These are phyloP conservation scores for Protea cynaroides DNA, from an alignment of 164 flowering plant genomes.

Conservation along the genomic window DNA sequence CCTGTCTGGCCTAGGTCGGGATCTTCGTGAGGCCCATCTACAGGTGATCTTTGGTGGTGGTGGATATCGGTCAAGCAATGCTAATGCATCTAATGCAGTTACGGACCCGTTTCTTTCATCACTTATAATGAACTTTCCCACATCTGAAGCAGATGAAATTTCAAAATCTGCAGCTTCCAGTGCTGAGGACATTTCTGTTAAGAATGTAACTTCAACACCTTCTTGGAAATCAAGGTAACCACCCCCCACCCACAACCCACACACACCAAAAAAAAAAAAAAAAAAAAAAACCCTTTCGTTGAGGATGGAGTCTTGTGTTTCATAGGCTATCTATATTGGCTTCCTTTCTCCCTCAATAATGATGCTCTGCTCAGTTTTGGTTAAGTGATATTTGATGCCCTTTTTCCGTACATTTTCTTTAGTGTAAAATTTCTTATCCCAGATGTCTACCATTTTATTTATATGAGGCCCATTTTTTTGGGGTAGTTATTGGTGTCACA, in stretches of 20 bases:
- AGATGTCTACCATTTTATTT: no score
- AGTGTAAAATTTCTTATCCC: no score
- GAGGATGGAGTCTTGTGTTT: background rate
- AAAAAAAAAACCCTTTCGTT: no score
- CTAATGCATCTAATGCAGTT: slow-evolving; percentile 38
- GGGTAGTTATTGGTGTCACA: no score
- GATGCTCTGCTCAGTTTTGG: no score
- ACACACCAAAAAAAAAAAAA: no score
- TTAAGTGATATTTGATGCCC: no score
- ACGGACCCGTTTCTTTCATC: slow-evolving; percentile 78
- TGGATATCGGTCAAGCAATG: slow-evolving; percentile 49
- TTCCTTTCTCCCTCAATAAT: background rate
- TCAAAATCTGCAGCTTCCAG: slow-evolving; percentile 53
- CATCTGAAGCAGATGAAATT: slow-evolving; percentile 68
- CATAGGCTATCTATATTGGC: background rate
- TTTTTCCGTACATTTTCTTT: no score
- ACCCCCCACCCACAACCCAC: no score
- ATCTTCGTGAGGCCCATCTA: slow-evolving; percentile 88
- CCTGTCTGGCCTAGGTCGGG: slow-evolving; percentile 67
- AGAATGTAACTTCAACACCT: slow-evolving; percentile 29
- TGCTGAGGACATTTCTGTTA: slow-evolving; percentile 42
- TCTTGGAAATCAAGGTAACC: slow-evolving; percentile 72
- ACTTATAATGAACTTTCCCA: slow-evolving; percentile 57
- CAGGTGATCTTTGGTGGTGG: slow-evolving; percentile 81
- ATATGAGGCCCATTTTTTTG: no score